Evolutionary conservation across 2,329 filamentous ascomycete species (phyloP), one percentile per base, ranked within the genome.

Genomic region (Pseudocercospora fijiensis): DNA sequence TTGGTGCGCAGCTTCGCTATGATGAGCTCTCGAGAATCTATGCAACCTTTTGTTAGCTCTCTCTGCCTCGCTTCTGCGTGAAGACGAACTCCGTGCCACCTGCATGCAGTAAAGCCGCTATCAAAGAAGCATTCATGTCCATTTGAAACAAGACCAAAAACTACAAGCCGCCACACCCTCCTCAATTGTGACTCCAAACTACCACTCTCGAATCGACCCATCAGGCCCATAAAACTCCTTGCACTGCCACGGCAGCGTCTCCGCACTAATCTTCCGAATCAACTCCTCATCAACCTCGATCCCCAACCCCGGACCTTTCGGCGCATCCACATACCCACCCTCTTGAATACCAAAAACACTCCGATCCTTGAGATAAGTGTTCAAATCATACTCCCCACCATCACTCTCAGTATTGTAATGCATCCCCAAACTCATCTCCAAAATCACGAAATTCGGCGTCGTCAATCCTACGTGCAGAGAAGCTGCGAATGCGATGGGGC

Each of bases 401-500:
- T 41, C 53, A 0, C 82, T 84, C 70, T 83, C 82, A 3, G 77
- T 76, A 69, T 93, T 93, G 73, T 92, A 93, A 74, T 93, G 90
- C 69, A 93, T 92, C 0, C 90, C 90, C 28, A 92, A 72, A 59
- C 86, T 88, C 90, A 92, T 92, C 75, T 92, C 90, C 72, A 90
- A 86, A 30, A 92, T 92, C 0, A 83, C 85, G 73, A 89, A 91
- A 74, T 89, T 92, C 20, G 82, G 82, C 20, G 79, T 85, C 9
- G 77, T 79, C 20, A 84, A 80, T 24, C 86, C 87, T 1, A 92
- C 84, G 66, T 92, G 89, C 45, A 91, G 80, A 61, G 83, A 87
- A 0, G 90, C 90, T 0, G 90, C 90, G 16, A 92, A 78, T 0
- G 90, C 88, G 57, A 92, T 88, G 0, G 90, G 89, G 0, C 90